Base-by-base conservation (phyloP, 306 rosid species). In the Acacia acuminata region DNA sequence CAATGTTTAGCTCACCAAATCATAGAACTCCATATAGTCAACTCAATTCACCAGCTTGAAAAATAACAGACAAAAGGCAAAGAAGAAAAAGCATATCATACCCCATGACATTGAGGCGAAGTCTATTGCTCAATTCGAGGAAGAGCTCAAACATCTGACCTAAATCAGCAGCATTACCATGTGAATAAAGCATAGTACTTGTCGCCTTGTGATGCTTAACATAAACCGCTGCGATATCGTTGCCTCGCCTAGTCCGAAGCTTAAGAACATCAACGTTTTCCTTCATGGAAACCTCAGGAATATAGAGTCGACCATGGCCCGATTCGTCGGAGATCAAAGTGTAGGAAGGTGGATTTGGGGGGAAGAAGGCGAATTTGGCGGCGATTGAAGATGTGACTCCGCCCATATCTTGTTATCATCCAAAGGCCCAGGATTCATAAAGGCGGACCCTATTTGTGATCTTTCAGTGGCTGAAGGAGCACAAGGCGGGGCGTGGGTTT, bases 141-240 rank as follows among this genome's bases (percentile, higher is more conserved):
- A 76, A 76, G n/a, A 76, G 79, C 70, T 76, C 79, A 25, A 50
- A 40, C 79, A 76, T 76, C 70, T 76, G 79, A n/a, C 79, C 78
- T 44, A 71, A 36, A 63, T 76, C 79, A 58, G 79, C 79, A 36
- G 79, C 79, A 76, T 76, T 76, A 9, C 79, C 70, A 24, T 76
- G 79, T 2, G 79, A 76, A 25, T 76, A 76, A 5, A 76, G 79
- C 67, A 76, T 36, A 24, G 70, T 58, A 40, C 36, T 10, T 0
- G 43, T 76, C 15, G 79, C 36, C 70, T 55, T 55, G 24, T 36
- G 79, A 76, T 76, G 36, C 79, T 36, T 34, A 17, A 76, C 70
- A 24, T 76, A 76, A 0, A 76, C 53, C 43, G 79, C 79, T 2
- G 16, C 51, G 70, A 76, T 76, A 7, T 58, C 70, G 38, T 55